A percentile compares a stretch with the other conserved stretches of the same genome.
phyloP scores from a whole-genome alignment of 371 early-diverging fungal genomes.

The Mortierella sp. region DNA sequence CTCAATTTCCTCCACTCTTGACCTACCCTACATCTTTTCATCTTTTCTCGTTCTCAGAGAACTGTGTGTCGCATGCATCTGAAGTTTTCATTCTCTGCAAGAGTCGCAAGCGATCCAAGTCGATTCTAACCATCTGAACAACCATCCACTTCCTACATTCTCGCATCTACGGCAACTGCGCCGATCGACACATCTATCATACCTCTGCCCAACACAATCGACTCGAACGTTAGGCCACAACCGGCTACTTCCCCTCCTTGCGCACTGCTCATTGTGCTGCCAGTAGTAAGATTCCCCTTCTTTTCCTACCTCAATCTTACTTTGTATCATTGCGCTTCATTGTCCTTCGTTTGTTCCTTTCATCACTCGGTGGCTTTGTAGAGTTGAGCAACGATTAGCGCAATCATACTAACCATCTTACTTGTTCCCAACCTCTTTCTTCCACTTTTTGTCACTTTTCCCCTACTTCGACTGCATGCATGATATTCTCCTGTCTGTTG shows the following conservation, averaged over 20 bases:
- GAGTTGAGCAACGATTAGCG: neutral
- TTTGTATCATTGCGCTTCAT: neutral
- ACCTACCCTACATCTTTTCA: neutral
- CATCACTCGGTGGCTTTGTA: neutral
- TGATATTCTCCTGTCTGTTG: neutral
- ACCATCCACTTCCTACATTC: too few relatives aligned
- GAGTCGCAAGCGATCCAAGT: neutral
- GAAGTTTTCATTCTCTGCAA: too few relatives aligned
- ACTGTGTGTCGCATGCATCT: too few relatives aligned
- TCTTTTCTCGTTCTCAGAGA: neutral
- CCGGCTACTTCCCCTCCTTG: slow-evolving; percentile 1
- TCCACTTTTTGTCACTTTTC: neutral
- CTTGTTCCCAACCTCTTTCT: neutral
- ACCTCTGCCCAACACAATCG: too few relatives aligned
- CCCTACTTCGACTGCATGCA: neutral
- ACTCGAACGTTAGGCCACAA: slow-evolving; percentile 2
- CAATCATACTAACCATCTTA: slow-evolving; percentile 2
- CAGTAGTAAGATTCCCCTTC: slow-evolving; percentile 4
- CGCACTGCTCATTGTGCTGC: slow-evolving; percentile 6
- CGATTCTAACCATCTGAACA: too few relatives aligned
- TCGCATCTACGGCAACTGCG: too few relatives aligned
- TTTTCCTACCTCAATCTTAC: neutral
- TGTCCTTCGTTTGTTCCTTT: neutral
- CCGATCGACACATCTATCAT: too few relatives aligned
- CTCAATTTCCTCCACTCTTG: too few relatives aligned